Conservation (phyloP, 306 rosid genomes). For the Trifolium dubium region DNA sequence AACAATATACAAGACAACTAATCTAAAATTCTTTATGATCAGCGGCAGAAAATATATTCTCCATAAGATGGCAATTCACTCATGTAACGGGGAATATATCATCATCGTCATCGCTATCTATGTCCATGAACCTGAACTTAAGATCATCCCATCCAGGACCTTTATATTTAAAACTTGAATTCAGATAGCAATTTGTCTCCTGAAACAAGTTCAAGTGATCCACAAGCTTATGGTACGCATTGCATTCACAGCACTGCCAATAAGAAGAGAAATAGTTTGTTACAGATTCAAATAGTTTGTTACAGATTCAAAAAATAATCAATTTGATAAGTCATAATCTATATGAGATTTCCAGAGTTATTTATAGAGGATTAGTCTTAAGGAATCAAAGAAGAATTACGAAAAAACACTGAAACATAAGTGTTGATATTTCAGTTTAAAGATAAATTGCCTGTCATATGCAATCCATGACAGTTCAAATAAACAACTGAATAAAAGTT, state of each 20-base stretch:
- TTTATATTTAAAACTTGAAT: conserved; percentile 72
- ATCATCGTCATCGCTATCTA: conserved; percentile 51
- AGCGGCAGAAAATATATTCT: conserved; percentile 47
- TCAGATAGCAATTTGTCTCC: conserved; percentile 86
- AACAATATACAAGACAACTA: conserved; percentile 54
- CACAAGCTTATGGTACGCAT: conserved; percentile 92
- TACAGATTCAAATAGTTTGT: not conserved
- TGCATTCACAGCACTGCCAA: conserved; percentile 88
- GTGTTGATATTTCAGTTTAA: conserved; percentile 2
- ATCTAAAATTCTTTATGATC: conserved; percentile 39
- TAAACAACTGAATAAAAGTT: conserved; percentile 43
- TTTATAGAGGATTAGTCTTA: no score
- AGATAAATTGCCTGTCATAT: not conserved
- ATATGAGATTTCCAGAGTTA: not conserved
- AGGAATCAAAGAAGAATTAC: not conserved
- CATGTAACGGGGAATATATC: conserved; percentile 62
- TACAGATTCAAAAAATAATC: no score
- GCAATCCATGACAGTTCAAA: conserved; percentile 21
- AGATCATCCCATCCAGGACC: conserved; percentile 77
- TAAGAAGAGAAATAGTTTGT: conserved; percentile 5
- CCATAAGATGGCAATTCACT: conserved; percentile 42
- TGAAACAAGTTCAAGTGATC: conserved; percentile 93
- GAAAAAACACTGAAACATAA: no score
- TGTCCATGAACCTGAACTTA: conserved; percentile 65
- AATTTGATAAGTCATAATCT: not conserved